These are phyloP conservation scores for Dryas alaskensis DNA, from an alignment of 306 rosid species.

Conservation along the genomic window DNA sequence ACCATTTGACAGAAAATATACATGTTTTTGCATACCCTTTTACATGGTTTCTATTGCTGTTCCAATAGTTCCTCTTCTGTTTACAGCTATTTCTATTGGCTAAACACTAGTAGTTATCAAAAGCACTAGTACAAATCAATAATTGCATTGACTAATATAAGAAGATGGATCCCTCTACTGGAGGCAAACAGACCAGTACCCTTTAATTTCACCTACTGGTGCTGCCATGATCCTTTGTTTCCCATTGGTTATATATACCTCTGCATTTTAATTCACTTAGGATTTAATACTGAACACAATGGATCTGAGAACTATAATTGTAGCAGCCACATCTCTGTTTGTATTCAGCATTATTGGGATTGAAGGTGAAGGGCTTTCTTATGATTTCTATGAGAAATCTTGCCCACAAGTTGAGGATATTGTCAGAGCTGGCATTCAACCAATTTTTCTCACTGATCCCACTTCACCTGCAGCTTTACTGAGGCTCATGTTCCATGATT, in stretches of 20 bases:
- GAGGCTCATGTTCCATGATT: slow-evolving; percentile 46
- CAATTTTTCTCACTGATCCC: slow-evolving; percentile 27
- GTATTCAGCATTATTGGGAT: slow-evolving; percentile 9
- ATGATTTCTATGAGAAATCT: slow-evolving; percentile 31
- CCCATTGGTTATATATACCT: neutral
- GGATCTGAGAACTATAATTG: slow-evolving; percentile 9
- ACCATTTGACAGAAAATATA: neutral
- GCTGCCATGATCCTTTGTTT: neutral
- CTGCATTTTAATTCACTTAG: neutral
- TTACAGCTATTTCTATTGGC: neutral
- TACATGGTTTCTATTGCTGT: no score
- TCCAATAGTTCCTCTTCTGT: no score
- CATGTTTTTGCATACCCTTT: no score
- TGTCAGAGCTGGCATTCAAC: slow-evolving; percentile 16
- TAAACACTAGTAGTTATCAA: neutral
- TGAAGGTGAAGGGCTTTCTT: slow-evolving; percentile 24
- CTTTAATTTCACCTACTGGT: neutral
- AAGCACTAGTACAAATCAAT: neutral
- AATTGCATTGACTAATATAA: neutral
- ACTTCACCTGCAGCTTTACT: slow-evolving; percentile 34
- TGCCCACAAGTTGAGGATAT: slow-evolving; percentile 35
- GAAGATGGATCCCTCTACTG: neutral
- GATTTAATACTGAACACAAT: neutral
- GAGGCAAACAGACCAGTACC: neutral
- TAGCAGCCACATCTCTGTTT: slow-evolving; percentile 1